These are phyloP conservation scores for Mesotaenium endlicherianum DNA, from an alignment of 139 green algal genomes.

Conservation along the genomic window DNA sequence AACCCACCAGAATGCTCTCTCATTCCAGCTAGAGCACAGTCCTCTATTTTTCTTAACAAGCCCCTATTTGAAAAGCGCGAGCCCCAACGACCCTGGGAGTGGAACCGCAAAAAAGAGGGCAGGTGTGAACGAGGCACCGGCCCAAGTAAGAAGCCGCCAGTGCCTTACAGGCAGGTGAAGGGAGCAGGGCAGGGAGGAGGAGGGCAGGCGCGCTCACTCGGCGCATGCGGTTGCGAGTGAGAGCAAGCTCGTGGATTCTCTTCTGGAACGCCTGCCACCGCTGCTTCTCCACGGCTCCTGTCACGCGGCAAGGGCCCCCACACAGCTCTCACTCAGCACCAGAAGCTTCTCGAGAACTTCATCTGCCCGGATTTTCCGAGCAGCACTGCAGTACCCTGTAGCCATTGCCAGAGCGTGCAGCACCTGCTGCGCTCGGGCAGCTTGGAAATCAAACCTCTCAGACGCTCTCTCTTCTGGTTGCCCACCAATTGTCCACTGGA, in stretches of 20 bases:
- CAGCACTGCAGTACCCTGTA: not conserved
- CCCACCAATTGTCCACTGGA: no score
- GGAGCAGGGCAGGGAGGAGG: not conserved
- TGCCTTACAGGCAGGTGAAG: not conserved
- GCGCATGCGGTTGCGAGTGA: slow-evolving; percentile 14
- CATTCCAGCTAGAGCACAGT: not conserved
- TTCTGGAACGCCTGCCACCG: slow-evolving; percentile 45
- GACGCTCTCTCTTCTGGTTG: not conserved
- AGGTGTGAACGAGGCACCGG: no score
- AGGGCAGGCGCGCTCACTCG: not conserved
- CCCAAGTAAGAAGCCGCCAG: not conserved
- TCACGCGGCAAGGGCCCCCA: not conserved
- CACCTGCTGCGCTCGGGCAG: not conserved
- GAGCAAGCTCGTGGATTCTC: slow-evolving; percentile 18
- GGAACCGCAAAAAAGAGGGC: not conserved
- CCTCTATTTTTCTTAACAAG: not conserved
- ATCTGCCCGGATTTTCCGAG: not conserved
- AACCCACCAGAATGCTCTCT: not conserved
- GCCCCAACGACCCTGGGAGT: not conserved
- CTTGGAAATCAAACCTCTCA: not conserved
- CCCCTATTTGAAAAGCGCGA: not conserved
- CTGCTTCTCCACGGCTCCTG: slow-evolving; percentile 20
- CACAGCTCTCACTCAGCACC: not conserved
- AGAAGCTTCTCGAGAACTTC: not conserved
- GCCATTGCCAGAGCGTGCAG: not conserved